phyloP scores from a whole-genome alignment of 2,329 filamentous ascomycete genomes.

The Neonectria ditissima region DNA sequence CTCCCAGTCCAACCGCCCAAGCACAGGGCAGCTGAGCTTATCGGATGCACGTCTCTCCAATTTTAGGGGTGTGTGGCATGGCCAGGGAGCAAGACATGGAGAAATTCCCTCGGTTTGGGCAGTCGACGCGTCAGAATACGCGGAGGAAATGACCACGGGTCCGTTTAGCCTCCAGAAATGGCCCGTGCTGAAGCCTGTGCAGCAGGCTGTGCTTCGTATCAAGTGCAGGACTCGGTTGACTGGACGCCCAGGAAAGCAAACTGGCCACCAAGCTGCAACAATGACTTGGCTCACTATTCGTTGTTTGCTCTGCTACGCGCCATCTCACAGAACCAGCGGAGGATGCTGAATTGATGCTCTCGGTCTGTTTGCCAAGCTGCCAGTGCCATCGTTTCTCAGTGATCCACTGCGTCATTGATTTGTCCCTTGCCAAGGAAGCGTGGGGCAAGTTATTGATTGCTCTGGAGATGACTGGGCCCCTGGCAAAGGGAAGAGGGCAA shows the following conservation, averaged over 20 bases:
- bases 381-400: not conserved
- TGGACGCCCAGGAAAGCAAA: too few relatives aligned
- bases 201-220: not conserved
- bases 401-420: not conserved
- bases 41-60: constrained; percentile 24
- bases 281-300: not conserved
- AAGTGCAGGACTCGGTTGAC: not conserved
- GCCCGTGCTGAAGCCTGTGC: not conserved
- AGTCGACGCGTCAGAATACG: not conserved
- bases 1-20: constrained; percentile 23
- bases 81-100: constrained; percentile 14
- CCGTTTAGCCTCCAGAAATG: not conserved
- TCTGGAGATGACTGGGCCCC: not conserved
- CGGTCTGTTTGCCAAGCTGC: not conserved
- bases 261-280: not conserved
- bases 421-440: not conserved
- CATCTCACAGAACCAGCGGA: not conserved
- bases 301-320: too few relatives aligned
- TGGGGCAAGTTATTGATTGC: not conserved
- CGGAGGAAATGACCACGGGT: not conserved
- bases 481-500: not conserved
- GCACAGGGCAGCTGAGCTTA: constrained; percentile 28
- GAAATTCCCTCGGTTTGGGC: not conserved
- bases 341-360: not conserved
- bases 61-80: constrained; percentile 1